phyloP scores from a whole-genome alignment of 75 land plant species.

The Picea glauca region DNA sequence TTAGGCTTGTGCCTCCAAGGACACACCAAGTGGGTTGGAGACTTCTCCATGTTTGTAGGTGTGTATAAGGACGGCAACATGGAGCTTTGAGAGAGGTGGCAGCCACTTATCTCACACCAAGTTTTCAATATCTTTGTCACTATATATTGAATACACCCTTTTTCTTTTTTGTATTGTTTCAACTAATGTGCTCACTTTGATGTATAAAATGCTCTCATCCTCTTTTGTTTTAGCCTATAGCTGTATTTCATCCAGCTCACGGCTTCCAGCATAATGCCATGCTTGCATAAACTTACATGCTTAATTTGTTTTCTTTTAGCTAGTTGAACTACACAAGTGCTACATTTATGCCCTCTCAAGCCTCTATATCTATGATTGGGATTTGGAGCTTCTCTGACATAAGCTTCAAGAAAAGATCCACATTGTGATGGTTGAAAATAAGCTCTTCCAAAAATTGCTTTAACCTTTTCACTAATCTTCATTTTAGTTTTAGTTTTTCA shows the following conservation, averaged over 20 bases:
- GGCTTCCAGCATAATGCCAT: not conserved
- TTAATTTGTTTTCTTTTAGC: not conserved
- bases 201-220: not conserved
- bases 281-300: not conserved
- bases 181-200: not conserved
- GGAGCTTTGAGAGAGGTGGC: too few species aligned
- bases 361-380: too few species aligned
- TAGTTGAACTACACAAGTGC: not conserved
- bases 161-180: not conserved
- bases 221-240: not conserved
- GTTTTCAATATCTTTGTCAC: too few species aligned
- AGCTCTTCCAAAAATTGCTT: not conserved
- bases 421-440: not conserved
- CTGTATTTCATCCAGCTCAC: not conserved
- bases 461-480: not conserved
- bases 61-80: too few species aligned
- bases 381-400: too few species aligned
- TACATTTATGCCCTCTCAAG: not conserved
- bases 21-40: too few species aligned
- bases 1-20: too few species aligned
- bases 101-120: too few species aligned
- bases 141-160: too few species aligned
- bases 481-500: not conserved
- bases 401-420: too few species aligned
- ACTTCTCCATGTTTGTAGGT: too few species aligned